Evolutionary conservation across 345 rosid genomes (phyloP), one percentile per base, ranked within the genome.

Genomic region (Brassica rapa): DNA sequence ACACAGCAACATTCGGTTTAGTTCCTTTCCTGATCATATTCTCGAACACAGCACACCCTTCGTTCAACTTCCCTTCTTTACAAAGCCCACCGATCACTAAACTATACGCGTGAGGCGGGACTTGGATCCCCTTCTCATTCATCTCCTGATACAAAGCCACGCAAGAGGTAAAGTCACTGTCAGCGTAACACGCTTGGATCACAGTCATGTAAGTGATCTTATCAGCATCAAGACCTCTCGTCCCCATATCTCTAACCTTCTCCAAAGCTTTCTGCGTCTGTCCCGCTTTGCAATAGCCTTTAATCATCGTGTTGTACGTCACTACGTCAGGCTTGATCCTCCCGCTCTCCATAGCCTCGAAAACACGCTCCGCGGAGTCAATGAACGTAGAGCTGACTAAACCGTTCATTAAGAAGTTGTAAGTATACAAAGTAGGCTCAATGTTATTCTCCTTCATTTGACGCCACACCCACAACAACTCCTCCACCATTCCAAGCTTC

Each of bases 401-500:
- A 15, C 96, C 98, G 56, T 90, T 90, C 66, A 95, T 64, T 82
- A 93, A 70, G 70, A 89, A 95, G 83, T 88, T 90, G 66, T 87
- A 90, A 0, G 96, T 87, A 73, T 88, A 90, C 84, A 90, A 78
- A 83, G 88, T 91, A 0, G 97, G 94, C 73, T 89, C 98, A 68
- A 90, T 86, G 62, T 81, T 90, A 81, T 91, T 91, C 66, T 95
- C 96, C 78, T 93, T 86, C 98, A 93, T 93, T 64, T 82, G 77
- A 15, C 99, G 82, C 97, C 98, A 95, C 69, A 89, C 91, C 97
- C 97, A 93, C 74, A 95, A 79, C 84, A 91, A 74, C 75, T 95
- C 96, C 85, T 91, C 99, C 30, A 95, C 91, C 98, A 95, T 87
- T 39, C 97, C 98, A 30, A 89, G 86, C 69, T 82, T 86, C 43